Evolutionary conservation across 1,284 basidiomycete species (phyloP).

Genomic region (Pholiota adiposa): DNA sequence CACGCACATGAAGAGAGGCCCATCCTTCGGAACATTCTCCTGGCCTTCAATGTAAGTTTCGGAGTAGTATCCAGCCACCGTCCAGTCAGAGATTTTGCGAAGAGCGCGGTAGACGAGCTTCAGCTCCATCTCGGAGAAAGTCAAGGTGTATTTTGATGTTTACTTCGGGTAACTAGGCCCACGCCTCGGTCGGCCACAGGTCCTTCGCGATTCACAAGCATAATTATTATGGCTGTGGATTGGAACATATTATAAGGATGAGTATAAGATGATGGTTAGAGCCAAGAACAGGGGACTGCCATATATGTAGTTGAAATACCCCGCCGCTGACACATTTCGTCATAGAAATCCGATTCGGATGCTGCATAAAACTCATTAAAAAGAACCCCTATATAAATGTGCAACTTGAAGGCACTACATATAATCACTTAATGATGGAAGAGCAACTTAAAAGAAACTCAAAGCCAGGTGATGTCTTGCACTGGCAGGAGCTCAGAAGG

Average conservation of each 20-base stretch:
- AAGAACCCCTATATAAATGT: too few species aligned
- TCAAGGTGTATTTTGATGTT: neutral
- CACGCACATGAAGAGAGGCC: constrained; percentile 64
- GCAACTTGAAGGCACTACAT: too few species aligned
- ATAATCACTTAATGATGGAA: too few species aligned
- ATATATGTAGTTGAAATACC: too few species aligned
- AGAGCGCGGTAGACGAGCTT: constrained; percentile 65
- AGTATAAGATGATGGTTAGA: too few species aligned
- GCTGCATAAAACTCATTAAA: too few species aligned
- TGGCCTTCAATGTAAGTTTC: constrained; percentile 66
- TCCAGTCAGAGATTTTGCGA: constrained; percentile 68
- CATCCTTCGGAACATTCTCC: constrained; percentile 60
- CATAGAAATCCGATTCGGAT: neutral
- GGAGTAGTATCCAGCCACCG: constrained; percentile 68
- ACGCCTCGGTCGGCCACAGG: neutral
- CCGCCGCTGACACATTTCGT: neutral
- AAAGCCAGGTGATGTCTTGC: too few species aligned
- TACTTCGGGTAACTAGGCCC: neutral
- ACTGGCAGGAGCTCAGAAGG: neutral
- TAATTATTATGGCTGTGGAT: neutral
- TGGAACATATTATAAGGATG: too few species aligned
- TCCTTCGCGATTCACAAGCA: neutral
- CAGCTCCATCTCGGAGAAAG: constrained; percentile 41
- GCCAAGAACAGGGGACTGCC: too few species aligned
- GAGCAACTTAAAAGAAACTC: too few species aligned